These are phyloP conservation scores for Clohesyomyces aquaticus DNA, from an alignment of 495 filamentous ascomycete genomes.

Conservation along the genomic window DNA sequence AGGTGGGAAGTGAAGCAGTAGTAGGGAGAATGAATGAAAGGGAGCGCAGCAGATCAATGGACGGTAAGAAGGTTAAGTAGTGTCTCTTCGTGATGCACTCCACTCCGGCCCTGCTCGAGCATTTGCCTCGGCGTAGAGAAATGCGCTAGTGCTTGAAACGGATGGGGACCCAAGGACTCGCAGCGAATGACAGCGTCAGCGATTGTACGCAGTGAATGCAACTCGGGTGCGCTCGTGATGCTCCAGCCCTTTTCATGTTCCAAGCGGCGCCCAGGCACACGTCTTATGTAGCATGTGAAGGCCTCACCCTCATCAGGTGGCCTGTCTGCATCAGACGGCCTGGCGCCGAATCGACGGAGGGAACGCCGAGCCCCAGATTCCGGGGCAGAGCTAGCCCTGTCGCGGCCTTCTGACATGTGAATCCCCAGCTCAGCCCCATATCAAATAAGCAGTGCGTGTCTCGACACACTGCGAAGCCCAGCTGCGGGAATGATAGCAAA, in stretches of 20 bases:
- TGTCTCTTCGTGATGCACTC: conserved; percentile 6
- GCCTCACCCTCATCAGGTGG: conserved; percentile 14
- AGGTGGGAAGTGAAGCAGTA: background rate
- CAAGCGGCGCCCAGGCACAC: background rate
- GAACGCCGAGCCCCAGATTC: conserved; percentile 19
- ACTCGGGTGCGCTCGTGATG: conserved; percentile 17
- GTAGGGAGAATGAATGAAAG: background rate
- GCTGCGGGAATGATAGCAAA: no score
- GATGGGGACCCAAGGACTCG: background rate
- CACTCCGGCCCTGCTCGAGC: conserved; percentile 1
- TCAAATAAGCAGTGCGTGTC: background rate
- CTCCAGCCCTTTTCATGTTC: conserved; percentile 8
- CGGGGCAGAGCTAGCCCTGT: conserved; percentile 14
- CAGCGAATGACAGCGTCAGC: conserved; percentile 5
- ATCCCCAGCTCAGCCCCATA: background rate
- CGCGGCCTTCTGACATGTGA: conserved; percentile 18
- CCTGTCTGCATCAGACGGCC: background rate
- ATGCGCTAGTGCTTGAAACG: conserved; percentile 13
- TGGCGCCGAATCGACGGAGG: background rate
- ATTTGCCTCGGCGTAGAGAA: conserved; percentile 28
- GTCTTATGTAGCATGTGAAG: conserved; percentile 22
- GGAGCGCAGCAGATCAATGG: conserved; percentile 4
- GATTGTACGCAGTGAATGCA: conserved; percentile 4
- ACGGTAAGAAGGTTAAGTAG: conserved; percentile 14
- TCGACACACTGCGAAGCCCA: no score